Evolutionary conservation across 2,329 filamentous ascomycete species (phyloP), one percentile per base, ranked within the genome.

Genomic region (Teratosphaeria gauchensis): DNA sequence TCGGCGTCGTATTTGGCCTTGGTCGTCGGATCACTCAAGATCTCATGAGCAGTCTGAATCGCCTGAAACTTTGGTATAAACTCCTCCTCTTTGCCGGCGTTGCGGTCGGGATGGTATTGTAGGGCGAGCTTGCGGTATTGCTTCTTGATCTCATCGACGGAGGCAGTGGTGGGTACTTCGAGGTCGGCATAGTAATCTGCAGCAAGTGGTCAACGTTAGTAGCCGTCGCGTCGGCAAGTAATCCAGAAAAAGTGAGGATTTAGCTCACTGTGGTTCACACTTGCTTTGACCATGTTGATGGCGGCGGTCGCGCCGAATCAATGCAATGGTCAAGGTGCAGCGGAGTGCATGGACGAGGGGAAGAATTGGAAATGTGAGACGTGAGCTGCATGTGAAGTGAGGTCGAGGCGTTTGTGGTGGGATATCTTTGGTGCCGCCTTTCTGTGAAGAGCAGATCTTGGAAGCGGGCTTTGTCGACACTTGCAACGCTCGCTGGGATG

Each of bases 71-170:
- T 88, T 33, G 87, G 80, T 64, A 89, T 89, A 69, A 87, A 88
- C 69, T 92, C 89, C 59, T 83, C 76, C 74, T 95, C 90, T 68
- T 83, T 84, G 56, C 91, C 91, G 11, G 87, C 89, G 69, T 96
- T 95, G 60, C 91, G 87, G 72, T 96, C 91, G 7, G 91, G 91
- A 69, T 96, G 91, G 68, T 88, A 95, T 72, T 89, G 88, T 53
- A 95, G 78, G 54, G 90, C 90, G 69, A 95, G 82, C 73, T 90
- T 91, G 65, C 88, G 84, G 74, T 91, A 96, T 68, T 92, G 87
- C 73, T 87, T 94, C 77, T 90, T 92, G 71, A 95, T 85, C 48
- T 94, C 89, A 32, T 85, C 82, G 51, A 84, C 75, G 64, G 87
- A 84, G 56, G 89, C 89, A 66, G 81, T 82, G 11, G 82, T 77